Conservation (phyloP, 2,329 filamentous ascomycete genomes). For the Penicillium sp. region DNA sequence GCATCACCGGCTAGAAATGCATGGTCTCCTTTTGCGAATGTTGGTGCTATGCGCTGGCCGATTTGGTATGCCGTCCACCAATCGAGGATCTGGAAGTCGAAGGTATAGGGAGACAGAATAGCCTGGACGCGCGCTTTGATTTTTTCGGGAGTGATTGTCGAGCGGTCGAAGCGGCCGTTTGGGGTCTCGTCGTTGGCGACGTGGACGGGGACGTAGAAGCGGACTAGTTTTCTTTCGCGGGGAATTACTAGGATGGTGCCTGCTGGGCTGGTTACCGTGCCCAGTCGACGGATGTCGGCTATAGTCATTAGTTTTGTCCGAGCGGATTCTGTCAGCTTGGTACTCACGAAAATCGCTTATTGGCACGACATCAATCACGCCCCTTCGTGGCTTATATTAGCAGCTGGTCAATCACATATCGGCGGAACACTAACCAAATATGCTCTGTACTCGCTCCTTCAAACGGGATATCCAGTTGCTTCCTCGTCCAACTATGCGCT, state of each 20-base stretch:
- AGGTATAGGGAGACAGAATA: constrained; percentile 19
- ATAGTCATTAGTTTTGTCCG: constrained; percentile 7
- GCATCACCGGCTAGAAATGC: constrained; percentile 25
- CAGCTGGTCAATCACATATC: background rate
- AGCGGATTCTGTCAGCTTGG: background rate
- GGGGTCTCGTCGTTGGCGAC: constrained; percentile 11
- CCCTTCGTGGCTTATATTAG: constrained; percentile 26
- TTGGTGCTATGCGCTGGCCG: constrained; percentile 20
- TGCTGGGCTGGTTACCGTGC: constrained; percentile 60
- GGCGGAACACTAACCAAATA: constrained; percentile 31
- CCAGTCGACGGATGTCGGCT: constrained; percentile 56
- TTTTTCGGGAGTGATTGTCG: constrained; percentile 17
- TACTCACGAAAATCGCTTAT: constrained; percentile 43
- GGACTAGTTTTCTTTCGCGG: constrained; percentile 22
- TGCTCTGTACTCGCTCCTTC: constrained; percentile 55
- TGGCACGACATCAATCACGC: constrained; percentile 53
- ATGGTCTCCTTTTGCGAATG: constrained; percentile 15
- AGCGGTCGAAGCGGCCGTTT: constrained; percentile 18
- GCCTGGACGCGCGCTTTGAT: constrained; percentile 18
- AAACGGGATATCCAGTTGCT: constrained; percentile 58
- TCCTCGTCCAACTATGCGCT: constrained; percentile 65
- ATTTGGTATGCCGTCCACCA: constrained; percentile 27
- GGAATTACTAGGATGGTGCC: constrained; percentile 34
- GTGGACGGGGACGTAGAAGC: constrained; percentile 25
- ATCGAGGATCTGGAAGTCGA: constrained; percentile 19